A percentile compares a stretch with the other conserved stretches of the same genome.
These are phyloP conservation scores for Trichoderma koningiopsis DNA, from an alignment of 2,329 filamentous ascomycete genomes.

Conservation along the genomic window DNA sequence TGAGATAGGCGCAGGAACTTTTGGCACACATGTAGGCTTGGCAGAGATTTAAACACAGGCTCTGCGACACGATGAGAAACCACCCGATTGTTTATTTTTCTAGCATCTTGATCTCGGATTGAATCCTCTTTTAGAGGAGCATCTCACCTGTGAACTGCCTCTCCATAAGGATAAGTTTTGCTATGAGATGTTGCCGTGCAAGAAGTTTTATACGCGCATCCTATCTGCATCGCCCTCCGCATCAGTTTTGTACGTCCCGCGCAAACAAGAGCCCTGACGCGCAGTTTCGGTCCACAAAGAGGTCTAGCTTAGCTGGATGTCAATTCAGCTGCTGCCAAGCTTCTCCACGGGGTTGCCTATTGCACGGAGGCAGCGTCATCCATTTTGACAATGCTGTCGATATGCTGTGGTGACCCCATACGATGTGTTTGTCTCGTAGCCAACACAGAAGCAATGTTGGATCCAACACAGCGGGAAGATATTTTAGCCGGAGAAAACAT, in stretches of 20 bases:
- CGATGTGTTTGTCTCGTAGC: not conserved
- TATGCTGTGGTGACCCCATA: not conserved
- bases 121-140: not conserved
- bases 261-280: not conserved
- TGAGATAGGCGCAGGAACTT: not conserved
- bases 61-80: not conserved
- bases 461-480: not conserved
- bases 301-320: slow-evolving; percentile 7
- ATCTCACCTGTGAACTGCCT: not conserved
- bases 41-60: not conserved
- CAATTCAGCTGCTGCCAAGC: not conserved
- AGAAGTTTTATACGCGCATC: not conserved
- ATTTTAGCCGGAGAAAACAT: not conserved
- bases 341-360: too few species aligned
- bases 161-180: too few species aligned
- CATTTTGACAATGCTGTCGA: not conserved
- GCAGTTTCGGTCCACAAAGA: slow-evolving; percentile 9
- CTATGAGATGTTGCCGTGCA: not conserved
- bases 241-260: not conserved
- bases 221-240: not conserved
- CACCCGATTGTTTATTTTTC: not conserved
- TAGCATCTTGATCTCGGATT: not conserved
- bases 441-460: not conserved
- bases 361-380: not conserved
- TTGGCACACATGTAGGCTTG: not conserved